Conservation (phyloP, 495 filamentous ascomycete genomes). For the Annulohypoxylon maeteangense region DNA sequence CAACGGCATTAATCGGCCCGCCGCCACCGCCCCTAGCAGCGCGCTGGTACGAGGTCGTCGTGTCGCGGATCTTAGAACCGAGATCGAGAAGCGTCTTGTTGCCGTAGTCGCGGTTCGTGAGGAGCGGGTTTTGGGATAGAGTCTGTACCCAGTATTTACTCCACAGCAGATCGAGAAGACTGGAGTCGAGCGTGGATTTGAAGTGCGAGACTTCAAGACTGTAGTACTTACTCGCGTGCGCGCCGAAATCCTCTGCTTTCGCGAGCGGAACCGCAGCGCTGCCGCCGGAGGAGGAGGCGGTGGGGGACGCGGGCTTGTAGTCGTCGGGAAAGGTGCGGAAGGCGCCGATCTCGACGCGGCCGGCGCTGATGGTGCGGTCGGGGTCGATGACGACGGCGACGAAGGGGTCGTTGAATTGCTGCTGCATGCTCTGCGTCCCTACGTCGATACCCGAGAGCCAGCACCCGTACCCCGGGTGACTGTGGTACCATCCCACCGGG, state of each 20-base stretch:
- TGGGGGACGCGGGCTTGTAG: conserved; percentile 61
- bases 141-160: conserved; percentile 99
- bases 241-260: conserved; percentile 97
- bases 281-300: conserved; percentile 28
- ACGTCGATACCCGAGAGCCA: conserved; percentile 99
- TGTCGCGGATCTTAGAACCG: conserved; percentile 77
- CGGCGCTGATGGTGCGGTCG: conserved; percentile 92
- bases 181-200: conserved; percentile 87
- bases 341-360: conserved; percentile 96
- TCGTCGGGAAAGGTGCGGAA: conserved; percentile 90
- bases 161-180: conserved; percentile 90
- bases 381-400: conserved; percentile 97
- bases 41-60: conserved; percentile 61
- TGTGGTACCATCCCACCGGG: conserved; percentile 97
- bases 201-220: conserved; percentile 89
- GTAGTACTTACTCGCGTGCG: conserved; percentile 90
- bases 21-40: conserved; percentile 33
- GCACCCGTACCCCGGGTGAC: conserved; percentile 97
- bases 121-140: conserved; percentile 91
- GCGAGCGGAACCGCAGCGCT: conserved; percentile 81
- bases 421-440: conserved; percentile 83
- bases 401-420: conserved; percentile 86
- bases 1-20: conserved; percentile 13
- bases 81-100: conserved; percentile 94
- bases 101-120: conserved; percentile 91